These are phyloP conservation scores for Aspergillus sojae DNA, from an alignment of 2,329 filamentous ascomycete species.

Conservation along the genomic window DNA sequence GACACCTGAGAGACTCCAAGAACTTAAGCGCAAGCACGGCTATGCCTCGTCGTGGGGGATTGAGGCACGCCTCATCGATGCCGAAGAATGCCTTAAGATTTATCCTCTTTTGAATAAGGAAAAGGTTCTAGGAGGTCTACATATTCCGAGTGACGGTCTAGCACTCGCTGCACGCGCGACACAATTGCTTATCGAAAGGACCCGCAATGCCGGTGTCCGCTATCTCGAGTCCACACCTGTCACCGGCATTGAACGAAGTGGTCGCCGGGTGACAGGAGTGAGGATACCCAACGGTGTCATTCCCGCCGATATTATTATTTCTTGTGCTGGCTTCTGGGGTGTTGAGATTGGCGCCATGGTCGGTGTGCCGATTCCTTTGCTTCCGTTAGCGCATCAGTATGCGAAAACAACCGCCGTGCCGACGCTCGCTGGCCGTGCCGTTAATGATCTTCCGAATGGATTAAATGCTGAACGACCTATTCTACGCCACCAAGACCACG, in stretches of 20 bases:
- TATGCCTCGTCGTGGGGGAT: constrained; percentile 65
- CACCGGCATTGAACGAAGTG: constrained; percentile 56
- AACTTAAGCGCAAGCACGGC: constrained; percentile 65
- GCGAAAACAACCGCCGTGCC: constrained; percentile 62
- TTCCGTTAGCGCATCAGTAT: constrained; percentile 66
- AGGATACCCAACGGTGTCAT: constrained; percentile 52
- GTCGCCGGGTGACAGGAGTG: constrained; percentile 60
- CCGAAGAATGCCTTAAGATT: constrained; percentile 55
- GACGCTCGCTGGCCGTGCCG: constrained; percentile 40
- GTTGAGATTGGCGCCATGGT: constrained; percentile 67
- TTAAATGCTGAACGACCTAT: constrained; percentile 57
- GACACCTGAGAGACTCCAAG: constrained; percentile 60
- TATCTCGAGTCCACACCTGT: constrained; percentile 62
- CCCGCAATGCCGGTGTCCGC: constrained; percentile 58
- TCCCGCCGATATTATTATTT: constrained; percentile 63
- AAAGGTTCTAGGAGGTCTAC: constrained; percentile 59
- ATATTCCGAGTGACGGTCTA: constrained; percentile 64
- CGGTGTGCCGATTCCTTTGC: constrained; percentile 59
- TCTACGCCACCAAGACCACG: constrained; percentile 63
- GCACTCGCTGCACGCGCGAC: constrained; percentile 64
- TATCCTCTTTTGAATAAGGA: constrained; percentile 60
- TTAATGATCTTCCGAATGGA: constrained; percentile 50
- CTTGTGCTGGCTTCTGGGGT: constrained; percentile 68
- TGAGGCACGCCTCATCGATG: constrained; percentile 54
- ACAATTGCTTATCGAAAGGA: constrained; percentile 62